These are phyloP conservation scores for Sclerotiophoma versabilis DNA, from an alignment of 2,329 filamentous ascomycete species.

Conservation along the genomic window DNA sequence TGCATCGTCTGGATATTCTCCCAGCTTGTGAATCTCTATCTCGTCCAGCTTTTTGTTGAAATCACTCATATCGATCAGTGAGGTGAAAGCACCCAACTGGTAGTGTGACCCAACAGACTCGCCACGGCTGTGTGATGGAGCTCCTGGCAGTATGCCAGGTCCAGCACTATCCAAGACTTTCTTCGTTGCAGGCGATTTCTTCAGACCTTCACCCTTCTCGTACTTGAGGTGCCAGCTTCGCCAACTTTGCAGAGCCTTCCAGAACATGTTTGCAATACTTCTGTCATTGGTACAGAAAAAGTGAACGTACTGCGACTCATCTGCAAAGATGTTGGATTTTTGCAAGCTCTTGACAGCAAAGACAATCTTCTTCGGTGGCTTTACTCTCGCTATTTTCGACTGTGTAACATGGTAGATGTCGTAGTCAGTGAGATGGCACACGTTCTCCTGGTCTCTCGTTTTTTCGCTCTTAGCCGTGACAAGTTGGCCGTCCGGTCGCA, in stretches of 20 bases:
- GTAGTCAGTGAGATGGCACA: constrained; percentile 90
- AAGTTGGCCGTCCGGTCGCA: constrained; percentile 76
- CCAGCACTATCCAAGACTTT: constrained; percentile 27
- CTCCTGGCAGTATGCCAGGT: constrained; percentile 14
- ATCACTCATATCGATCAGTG: constrained; percentile 68
- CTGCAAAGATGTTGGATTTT: constrained; percentile 82
- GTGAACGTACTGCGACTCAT: constrained; percentile 86
- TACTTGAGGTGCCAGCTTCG: constrained; percentile 90
- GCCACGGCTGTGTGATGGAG: constrained; percentile 36
- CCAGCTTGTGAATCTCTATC: constrained; percentile 31
- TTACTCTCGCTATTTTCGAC: constrained; percentile 73
- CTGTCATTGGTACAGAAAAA: constrained; percentile 86
- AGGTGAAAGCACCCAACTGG: constrained; percentile 70
- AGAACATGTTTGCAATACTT: constrained; percentile 71
- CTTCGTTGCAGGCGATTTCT: constrained; percentile 43
- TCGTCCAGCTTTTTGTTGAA: constrained; percentile 57
- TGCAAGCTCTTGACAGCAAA: constrained; percentile 93
- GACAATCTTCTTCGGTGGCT: constrained; percentile 83
- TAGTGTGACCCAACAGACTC: constrained; percentile 61
- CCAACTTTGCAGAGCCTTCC: constrained; percentile 77
- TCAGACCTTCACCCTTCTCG: constrained; percentile 66
- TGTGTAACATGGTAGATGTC: constrained; percentile 84
- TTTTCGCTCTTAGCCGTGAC: constrained; percentile 74
- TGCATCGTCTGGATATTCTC: constrained; percentile 37
- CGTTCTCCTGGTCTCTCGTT: constrained; percentile 69